These are phyloP conservation scores for Tetrapisispora nanseiensis DNA, from an alignment of 805 yeast species.

Conservation along the genomic window DNA sequence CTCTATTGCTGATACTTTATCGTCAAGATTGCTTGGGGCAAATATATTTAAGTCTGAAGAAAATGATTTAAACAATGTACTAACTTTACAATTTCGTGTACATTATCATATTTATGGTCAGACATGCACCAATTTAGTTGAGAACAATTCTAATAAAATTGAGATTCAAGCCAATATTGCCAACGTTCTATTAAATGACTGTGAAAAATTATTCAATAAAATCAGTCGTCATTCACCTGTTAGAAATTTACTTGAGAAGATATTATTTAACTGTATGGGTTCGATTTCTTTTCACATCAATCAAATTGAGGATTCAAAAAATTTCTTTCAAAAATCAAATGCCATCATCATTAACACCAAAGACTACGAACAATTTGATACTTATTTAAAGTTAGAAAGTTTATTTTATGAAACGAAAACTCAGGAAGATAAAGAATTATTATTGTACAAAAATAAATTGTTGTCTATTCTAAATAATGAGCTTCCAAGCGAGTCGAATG, in stretches of 20 bases:
- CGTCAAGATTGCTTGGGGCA: conserved; percentile 21
- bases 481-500: conserved; percentile 20
- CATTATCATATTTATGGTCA: conserved; percentile 20
- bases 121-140: not conserved
- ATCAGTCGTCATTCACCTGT: not conserved
- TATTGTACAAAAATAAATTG: conserved; percentile 8
- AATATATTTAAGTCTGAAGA: conserved; percentile 15
- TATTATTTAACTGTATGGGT: conserved; percentile 14
- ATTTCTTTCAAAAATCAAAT: conserved; percentile 5
- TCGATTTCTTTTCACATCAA: conserved; percentile 10
- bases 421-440: not conserved
- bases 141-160: too few relatives aligned
- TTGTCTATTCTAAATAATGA: conserved; percentile 5
- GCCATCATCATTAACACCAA: conserved; percentile 1
- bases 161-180: conserved; percentile 6
- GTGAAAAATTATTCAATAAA: conserved; percentile 7
- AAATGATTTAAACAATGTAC: conserved; percentile 13
- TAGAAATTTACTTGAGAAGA: conserved; percentile 9
- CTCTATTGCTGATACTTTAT: conserved; percentile 13
- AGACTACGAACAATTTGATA: conserved; percentile 6
- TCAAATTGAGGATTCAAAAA: conserved; percentile 5
- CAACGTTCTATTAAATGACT: conserved; percentile 14
- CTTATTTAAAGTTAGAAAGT: conserved; percentile 19
- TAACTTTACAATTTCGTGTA: conserved; percentile 22
- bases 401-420: conserved; percentile 14